Evolutionary conservation across 2,329 filamentous ascomycete genomes (phyloP), one percentile per base, ranked within the genome.

Genomic region (Colletotrichum theobromicola): DNA sequence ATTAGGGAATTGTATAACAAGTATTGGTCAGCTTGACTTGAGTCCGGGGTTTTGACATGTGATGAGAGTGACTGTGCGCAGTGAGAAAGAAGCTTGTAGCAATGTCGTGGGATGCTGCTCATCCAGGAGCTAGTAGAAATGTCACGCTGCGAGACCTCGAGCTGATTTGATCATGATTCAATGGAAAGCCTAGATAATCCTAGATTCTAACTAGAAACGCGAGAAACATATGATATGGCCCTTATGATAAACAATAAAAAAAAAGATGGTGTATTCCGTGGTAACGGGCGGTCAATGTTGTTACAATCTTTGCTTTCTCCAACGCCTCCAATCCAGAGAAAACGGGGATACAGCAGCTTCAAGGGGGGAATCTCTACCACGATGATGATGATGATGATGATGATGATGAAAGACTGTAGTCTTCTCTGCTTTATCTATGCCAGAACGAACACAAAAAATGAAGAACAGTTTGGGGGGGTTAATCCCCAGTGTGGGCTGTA

Each of bases 271-370:
- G 26, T 42, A 53, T 55, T 55, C 60, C 60, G 60, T 42, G 9
- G 63, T 35, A 50, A 50, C 28, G 32, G 32, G 60, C 24, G 28
- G 63, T 35, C 28, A 50, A 26, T 58, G 53, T 67, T 67, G 65
- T 58, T 60, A 67, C 65, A 60, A 67, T 67, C 66, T 68, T 66
- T 67, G 42, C 42, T 50, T 50, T 50, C 42, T n/a, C 42, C 46
- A 66, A 53, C 63, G 46, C 63, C 46, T 62, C 21, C 21, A 26
- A 37, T 62, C 21, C n/a, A 50, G 42, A 50, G 10, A 50, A n/a
- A 21, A 50, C 21, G 42, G 42, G 42, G 42, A 62, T n/a, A 62
- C 34, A 21, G 16, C 26, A 42, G 12, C 32, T 50, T 18, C n/a
- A 50, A 50, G 42, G 34, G 61, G 32, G 34, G 60, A 42, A 42